Base-by-base conservation (phyloP, 2,329 filamentous ascomycete species). In the Exophiala sideris region DNA sequence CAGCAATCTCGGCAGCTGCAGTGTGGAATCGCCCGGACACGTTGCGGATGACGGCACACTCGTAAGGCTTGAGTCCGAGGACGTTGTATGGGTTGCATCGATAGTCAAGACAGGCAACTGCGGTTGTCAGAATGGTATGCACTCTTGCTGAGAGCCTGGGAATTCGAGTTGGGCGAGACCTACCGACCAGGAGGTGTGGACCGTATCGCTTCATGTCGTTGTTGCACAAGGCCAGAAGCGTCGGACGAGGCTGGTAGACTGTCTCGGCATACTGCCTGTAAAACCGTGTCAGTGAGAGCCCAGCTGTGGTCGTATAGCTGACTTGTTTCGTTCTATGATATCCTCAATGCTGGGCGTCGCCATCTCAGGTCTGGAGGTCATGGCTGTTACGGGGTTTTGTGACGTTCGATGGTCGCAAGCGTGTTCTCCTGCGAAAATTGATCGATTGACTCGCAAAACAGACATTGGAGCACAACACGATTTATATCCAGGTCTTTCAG, bases 291-390 rank as follows among this genome's bases (percentile, higher is more conserved):
- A 52, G 33, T 29, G 18, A 1, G 9, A 18, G 32, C 39, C 5
- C n/a, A 44, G 24, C 9, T 7, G 7, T 7, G 14, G 24, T 44
- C 10, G 36, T 29, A 21, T 34, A n/a, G 45, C 53, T 56, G 34
- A 56, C 53, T 48, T 56, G 38, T 56, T 56, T 5, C 53, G 53
- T 29, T 56, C 36, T 14, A 56, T 41, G 12, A 56, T 44, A 18
- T 56, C 53, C n/a, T 56, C 48, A 36, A 56, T 16, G 39, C 39
- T 48, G 8, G 48, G 44, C 16, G 16, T 18, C 16, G 16, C 16
- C 16, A 18, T 18, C 16, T 18, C 16, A 18, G 16, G 16, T 2
- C 3, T 18, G 16, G 16, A 18, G 16, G 16, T 18, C 16, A 18
- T 18, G 16, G 16, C 16, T 18, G 16, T 18, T 18, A 18, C 16